A percentile compares a stretch with the other conserved stretches of the same genome.
Conservation (phyloP, 2,329 filamentous ascomycete genomes). For the Colletotrichum agaves region DNA sequence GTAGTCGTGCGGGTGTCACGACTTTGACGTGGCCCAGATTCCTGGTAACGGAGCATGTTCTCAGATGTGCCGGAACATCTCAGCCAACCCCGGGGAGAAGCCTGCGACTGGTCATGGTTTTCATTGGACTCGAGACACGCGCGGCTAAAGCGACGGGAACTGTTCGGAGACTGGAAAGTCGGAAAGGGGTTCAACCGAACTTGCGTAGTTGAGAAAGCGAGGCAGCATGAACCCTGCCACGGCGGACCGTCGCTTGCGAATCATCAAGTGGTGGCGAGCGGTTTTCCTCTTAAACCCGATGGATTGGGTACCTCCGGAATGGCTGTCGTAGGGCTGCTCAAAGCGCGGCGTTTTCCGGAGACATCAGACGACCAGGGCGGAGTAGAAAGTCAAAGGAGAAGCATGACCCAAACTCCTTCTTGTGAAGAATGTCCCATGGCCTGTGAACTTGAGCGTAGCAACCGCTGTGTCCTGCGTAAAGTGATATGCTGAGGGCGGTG, state of each 20-base stretch:
- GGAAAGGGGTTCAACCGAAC: not conserved
- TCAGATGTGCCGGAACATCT: not conserved
- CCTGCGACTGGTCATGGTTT: not conserved
- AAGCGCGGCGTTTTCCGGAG: constrained; percentile 3
- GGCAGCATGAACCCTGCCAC: not conserved
- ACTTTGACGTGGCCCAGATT: constrained; percentile 25
- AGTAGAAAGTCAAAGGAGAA: too few relatives aligned
- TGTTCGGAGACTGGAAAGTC: not conserved
- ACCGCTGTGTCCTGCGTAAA: too few relatives aligned
- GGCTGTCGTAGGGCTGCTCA: not conserved
- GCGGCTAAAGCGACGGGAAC: constrained; percentile 9
- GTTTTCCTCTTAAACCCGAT: not conserved
- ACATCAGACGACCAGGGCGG: not conserved
- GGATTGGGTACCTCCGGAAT: not conserved
- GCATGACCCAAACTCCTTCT: too few relatives aligned
- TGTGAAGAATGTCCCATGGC: too few relatives aligned
- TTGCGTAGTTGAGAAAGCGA: not conserved
- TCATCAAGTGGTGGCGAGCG: not conserved
- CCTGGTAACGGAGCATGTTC: not conserved
- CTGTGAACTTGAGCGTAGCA: too few relatives aligned
- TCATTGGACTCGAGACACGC: not conserved
- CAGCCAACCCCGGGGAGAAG: not conserved
- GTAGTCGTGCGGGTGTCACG: constrained; percentile 25
- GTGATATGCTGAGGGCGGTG: too few relatives aligned
- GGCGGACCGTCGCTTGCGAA: not conserved